Percentiles rank a stretch among this genome's conserved stretches.
phyloP scores from a whole-genome alignment of 768 basidiomycete species.

The Rhizopogon sp. region DNA sequence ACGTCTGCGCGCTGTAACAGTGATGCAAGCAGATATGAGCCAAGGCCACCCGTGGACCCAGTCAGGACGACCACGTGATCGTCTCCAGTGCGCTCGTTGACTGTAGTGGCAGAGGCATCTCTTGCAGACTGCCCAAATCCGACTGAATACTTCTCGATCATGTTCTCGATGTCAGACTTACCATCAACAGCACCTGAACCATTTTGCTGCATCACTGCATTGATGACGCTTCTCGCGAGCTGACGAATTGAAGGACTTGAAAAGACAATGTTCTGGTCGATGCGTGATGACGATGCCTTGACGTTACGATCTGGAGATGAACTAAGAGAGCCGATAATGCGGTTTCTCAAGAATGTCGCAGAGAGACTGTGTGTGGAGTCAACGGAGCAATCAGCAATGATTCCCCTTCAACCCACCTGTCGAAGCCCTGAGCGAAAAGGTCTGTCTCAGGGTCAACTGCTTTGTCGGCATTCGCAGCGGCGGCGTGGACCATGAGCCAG shows the following conservation, averaged over 20 bases:
- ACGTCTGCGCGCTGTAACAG: no score
- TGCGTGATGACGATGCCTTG: neutral
- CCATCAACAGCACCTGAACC: neutral
- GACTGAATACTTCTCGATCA: slow-evolving; percentile 35
- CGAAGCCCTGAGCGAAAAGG: slow-evolving; percentile 31
- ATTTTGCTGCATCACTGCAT: neutral
- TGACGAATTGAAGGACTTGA: neutral
- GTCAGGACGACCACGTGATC: slow-evolving; percentile 28
- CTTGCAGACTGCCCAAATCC: slow-evolving; percentile 2
- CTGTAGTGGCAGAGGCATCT: slow-evolving; percentile 5
- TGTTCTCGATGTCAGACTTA: neutral
- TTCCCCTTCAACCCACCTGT: slow-evolving; percentile 21
- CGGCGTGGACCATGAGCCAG: slow-evolving; percentile 26
- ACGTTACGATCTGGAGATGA: neutral
- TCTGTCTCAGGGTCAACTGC: slow-evolving; percentile 14
- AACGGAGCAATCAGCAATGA: no score
- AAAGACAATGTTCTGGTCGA: neutral
- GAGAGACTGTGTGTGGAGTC: neutral
- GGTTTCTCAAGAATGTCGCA: neutral
- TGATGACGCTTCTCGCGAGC: neutral
- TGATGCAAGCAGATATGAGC: no score
- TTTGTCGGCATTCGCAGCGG: slow-evolving; percentile 3
- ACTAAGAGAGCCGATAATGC: no score
- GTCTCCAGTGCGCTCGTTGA: neutral
- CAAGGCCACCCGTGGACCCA: slow-evolving; percentile 9